Evolutionary conservation across 805 yeast genomes (phyloP), one percentile per base, ranked within the genome.

Genomic region (Candida koratica): DNA sequence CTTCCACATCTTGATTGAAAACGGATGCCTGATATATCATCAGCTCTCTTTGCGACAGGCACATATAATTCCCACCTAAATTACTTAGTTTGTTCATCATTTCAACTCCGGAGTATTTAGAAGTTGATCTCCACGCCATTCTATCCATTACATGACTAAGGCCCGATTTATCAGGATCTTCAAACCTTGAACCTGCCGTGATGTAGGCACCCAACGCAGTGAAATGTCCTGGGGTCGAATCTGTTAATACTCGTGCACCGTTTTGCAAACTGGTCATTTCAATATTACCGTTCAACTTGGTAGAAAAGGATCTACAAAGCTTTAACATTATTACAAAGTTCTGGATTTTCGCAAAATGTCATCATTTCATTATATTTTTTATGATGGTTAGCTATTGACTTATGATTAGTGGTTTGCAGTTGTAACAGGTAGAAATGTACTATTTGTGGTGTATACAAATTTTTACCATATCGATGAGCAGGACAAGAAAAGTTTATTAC

Each of bases 11-110:
- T 29, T 72, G 70, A 55, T 89, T 89, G 71, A 93, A 90, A 1
- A 88, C 95, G 3, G 95, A 81, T 1, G 97, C 94, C 60, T 93
- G 97, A 59, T 93, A 93, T 64, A 90, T 77, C 67, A 90, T 72
- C 4, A 94, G 75, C 58, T 93, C 98, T 52, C 98, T 73, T 6
- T 94, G 84, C 0, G 96, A 83, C 1, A 95, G 82, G 53, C 95
- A 84, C 78, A 86, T 89, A 60, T 84, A 88, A 57, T 88, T 90
- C 10, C 97, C 98, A 32, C 98, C 98, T 39, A 93, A 60, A 24
- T 76, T 68, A 39, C 87, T 88, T 43, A 93, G 65, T 14, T 72
- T 73, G 45, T 82, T 82, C 46, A 84, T 71, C 86, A 93, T 84
- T 34, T 81, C 73, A 28, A 70, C 61, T 2, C 86, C 89, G 1